Conservation (phyloP, 176 grass and related monocot genomes). For the Oryza meridionalis region DNA sequence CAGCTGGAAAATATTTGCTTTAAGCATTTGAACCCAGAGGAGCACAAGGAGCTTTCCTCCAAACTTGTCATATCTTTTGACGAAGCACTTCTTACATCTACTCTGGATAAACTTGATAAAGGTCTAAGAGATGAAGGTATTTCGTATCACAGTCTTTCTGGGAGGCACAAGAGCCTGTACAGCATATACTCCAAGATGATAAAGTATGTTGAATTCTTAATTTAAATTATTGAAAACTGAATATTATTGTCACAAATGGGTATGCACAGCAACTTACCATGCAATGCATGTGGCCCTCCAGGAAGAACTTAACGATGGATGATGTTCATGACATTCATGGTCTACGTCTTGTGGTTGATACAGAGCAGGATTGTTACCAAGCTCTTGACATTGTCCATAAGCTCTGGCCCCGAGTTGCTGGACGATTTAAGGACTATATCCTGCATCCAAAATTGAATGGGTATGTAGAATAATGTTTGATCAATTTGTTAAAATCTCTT, state of each 20-base stretch:
- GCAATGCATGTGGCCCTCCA: constrained; percentile 33
- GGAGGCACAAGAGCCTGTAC: constrained; percentile 90
- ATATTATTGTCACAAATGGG: not conserved
- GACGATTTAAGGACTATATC: constrained; percentile 95
- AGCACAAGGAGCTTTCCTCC: constrained; percentile 69
- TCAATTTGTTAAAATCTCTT: not conserved
- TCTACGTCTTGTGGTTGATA: constrained; percentile 83
- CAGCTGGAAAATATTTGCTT: constrained; percentile 94
- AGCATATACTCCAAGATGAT: constrained; percentile 89
- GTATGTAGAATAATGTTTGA: constrained; percentile 37
- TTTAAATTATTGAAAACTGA: constrained; percentile 27
- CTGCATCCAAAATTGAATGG: constrained; percentile 76
- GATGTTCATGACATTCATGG: constrained; percentile 94
- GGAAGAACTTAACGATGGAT: constrained; percentile 83
- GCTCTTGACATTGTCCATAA: constrained; percentile 74
- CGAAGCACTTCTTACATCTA: constrained; percentile 66
- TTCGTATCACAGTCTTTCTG: constrained; percentile 67
- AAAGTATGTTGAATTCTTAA: constrained; percentile 55
- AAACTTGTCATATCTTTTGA: constrained; percentile 73
- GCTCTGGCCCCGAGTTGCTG: constrained; percentile 66
- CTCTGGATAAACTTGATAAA: constrained; percentile 62
- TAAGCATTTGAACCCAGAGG: constrained; percentile 74
- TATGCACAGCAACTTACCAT: constrained; percentile 11
- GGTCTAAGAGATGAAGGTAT: constrained; percentile 69
- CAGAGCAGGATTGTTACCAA: constrained; percentile 80